Conservation (phyloP, 2,329 filamentous ascomycete species). For the Colletotrichum musae region DNA sequence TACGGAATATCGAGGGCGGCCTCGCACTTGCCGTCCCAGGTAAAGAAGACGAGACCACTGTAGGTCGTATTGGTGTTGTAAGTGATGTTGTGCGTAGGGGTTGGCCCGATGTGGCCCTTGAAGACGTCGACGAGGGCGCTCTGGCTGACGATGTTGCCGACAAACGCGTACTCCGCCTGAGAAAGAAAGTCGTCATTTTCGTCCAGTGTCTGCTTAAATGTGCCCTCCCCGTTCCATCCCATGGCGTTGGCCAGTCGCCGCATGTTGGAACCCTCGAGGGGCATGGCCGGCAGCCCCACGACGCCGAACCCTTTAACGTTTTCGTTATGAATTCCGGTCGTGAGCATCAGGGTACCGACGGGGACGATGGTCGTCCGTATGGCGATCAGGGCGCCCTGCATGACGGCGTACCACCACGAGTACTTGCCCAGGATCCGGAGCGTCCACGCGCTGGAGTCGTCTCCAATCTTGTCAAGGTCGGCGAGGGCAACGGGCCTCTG, state of each 20-base stretch:
- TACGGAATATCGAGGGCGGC: slow-evolving; percentile 2
- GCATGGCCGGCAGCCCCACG: slow-evolving; percentile 11
- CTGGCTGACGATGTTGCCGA: slow-evolving; percentile 26
- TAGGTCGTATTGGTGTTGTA: slow-evolving; percentile 27
- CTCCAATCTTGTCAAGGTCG: slow-evolving; percentile 24
- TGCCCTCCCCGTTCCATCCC: slow-evolving; percentile 20
- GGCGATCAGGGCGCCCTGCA: slow-evolving; percentile 23
- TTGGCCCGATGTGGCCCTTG: slow-evolving; percentile 22
- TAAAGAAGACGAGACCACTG: slow-evolving; percentile 4
- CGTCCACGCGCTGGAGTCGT: slow-evolving; percentile 31
- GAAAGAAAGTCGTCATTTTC: slow-evolving; percentile 21
- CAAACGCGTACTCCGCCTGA: slow-evolving; percentile 17
- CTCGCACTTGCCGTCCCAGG: slow-evolving; percentile 30
- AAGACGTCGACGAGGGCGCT: slow-evolving; percentile 27
- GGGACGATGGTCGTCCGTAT: slow-evolving; percentile 27
- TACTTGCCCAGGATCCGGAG: slow-evolving; percentile 7
- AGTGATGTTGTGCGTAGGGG: slow-evolving; percentile 23
- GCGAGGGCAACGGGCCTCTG: slow-evolving; percentile 17
- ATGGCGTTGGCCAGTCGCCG: slow-evolving; percentile 16
- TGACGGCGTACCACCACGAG: slow-evolving; percentile 28
- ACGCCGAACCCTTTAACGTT: background rate
- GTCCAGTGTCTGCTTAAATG: slow-evolving; percentile 2
- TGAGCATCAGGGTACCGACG: slow-evolving; percentile 28
- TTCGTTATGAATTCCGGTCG: slow-evolving; percentile 1
- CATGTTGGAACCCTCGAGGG: background rate